These are phyloP conservation scores for Epichloe sylvatica DNA, from an alignment of 2,329 filamentous ascomycete genomes.

Conservation along the genomic window DNA sequence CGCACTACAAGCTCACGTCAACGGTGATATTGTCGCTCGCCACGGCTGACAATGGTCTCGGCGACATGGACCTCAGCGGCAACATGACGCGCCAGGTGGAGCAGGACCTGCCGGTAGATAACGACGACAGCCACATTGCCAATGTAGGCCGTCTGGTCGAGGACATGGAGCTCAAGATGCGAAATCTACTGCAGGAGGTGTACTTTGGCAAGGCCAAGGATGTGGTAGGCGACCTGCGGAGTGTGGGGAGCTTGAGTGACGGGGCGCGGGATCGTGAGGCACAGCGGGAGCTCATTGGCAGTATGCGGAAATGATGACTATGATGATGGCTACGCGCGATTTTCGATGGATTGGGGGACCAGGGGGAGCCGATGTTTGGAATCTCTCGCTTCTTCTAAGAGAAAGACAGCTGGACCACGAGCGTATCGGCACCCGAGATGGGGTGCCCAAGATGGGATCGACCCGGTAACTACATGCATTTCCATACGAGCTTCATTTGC, in stretches of 20 bases:
- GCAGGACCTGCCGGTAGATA: constrained; percentile 76
- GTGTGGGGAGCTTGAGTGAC: constrained; percentile 71
- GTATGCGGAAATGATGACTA: constrained; percentile 32
- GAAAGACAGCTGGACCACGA: too few species aligned
- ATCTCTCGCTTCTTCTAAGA: too few species aligned
- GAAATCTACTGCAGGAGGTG: constrained; percentile 93
- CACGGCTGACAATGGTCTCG: constrained; percentile 44
- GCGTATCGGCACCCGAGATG: too few species aligned
- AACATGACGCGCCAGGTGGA: constrained; percentile 98
- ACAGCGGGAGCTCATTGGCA: constrained; percentile 75
- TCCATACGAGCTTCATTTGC: too few species aligned
- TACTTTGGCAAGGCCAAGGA: constrained; percentile 99
- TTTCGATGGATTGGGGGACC: too few species aligned
- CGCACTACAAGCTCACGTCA: constrained; percentile 94
- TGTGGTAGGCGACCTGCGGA: constrained; percentile 88
- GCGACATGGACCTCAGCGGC: constrained; percentile 81
- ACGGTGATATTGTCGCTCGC: constrained; percentile 89
- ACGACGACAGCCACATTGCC: constrained; percentile 83
- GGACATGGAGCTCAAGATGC: constrained; percentile 99
- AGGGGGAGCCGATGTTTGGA: too few species aligned
- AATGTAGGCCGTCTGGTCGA: constrained; percentile 92
- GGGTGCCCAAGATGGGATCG: too few species aligned
- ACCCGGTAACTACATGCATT: too few species aligned
- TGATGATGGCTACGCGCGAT: too few species aligned
- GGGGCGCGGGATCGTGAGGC: constrained; percentile 69